Evolutionary conservation across 83 land plant species (phyloP).

Genomic region (Isoetes engelmannii): DNA sequence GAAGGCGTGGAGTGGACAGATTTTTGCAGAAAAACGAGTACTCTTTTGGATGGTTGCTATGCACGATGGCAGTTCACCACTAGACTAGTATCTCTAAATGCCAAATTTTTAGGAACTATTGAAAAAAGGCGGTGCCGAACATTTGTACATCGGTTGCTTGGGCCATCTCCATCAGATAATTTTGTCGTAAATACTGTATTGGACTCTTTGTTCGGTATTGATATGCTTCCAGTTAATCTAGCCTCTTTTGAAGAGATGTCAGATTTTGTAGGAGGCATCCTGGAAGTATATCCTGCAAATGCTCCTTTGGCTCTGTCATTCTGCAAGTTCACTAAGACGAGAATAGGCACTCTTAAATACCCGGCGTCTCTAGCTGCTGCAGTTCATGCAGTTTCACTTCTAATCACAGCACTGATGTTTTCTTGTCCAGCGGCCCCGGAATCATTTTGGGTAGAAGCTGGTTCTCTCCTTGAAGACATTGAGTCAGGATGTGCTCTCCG

Average conservation of each 20-base stretch:
- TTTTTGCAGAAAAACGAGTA: too few relatives aligned
- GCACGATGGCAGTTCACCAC: too few relatives aligned
- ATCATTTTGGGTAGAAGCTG: slow-evolving; percentile 58
- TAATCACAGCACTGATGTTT: slow-evolving; percentile 49
- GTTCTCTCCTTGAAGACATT: slow-evolving; percentile 33
- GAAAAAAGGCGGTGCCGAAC: slow-evolving; percentile 47
- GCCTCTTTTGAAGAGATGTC: slow-evolving; percentile 36
- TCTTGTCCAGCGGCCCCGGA: slow-evolving; percentile 66
- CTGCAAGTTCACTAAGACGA: slow-evolving; percentile 26
- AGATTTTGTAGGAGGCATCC: slow-evolving; percentile 52
- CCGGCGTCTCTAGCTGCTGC: slow-evolving; percentile 18
- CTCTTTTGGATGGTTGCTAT: slow-evolving; percentile 39
- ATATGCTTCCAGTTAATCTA: slow-evolving; percentile 47
- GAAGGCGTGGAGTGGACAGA: slow-evolving; percentile 1
- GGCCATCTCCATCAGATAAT: slow-evolving; percentile 47
- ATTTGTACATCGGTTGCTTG: slow-evolving; percentile 46
- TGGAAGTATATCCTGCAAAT: slow-evolving; percentile 62
- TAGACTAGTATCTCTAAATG: too few relatives aligned
- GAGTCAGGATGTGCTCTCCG: slow-evolving; percentile 25
- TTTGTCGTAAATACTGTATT: slow-evolving; percentile 53
- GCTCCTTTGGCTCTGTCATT: slow-evolving; percentile 49
- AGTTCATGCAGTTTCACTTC: slow-evolving; percentile 64
- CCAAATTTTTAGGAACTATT: slow-evolving; percentile 33
- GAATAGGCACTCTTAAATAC: neutral
- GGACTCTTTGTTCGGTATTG: slow-evolving; percentile 52